Evolutionary conservation across 106 monocot species (phyloP).

Genomic region (Gastrodia elata): DNA sequence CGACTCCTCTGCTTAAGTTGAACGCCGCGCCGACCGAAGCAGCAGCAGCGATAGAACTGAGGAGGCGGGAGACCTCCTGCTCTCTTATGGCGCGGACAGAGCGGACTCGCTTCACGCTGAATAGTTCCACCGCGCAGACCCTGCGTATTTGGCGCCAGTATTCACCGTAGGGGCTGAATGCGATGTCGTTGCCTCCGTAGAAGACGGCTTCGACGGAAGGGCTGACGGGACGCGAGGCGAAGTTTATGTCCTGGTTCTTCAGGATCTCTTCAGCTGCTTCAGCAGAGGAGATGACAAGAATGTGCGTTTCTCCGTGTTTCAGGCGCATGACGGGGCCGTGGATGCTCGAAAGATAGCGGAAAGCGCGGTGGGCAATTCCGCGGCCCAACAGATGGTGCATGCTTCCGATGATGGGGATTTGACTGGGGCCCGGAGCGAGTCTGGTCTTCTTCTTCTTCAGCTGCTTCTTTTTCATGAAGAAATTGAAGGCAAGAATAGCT

Average conservation of each 20-base stretch:
- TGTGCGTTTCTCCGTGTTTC: conserved; percentile 7
- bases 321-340: conserved; percentile 17
- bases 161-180: conserved; percentile 9
- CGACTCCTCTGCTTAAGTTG: neutral
- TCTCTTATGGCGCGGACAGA: neutral
- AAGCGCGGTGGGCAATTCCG: neutral
- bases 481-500: too few relatives aligned
- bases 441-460: too few relatives aligned
- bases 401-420: conserved; percentile 19
- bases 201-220: neutral
- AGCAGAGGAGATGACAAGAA: conserved; percentile 15
- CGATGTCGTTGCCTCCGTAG: conserved; percentile 13
- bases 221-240: conserved; percentile 5
- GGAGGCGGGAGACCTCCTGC: conserved; percentile 1
- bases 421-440: conserved; percentile 10
- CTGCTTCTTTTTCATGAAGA: too few relatives aligned
- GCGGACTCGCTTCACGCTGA: neutral
- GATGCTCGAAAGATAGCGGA: conserved; percentile 2
- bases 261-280: conserved; percentile 2
- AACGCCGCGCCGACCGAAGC: neutral
- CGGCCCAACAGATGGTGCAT: conserved; percentile 8
- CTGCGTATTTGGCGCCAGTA: conserved; percentile 13
- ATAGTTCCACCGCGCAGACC: neutral
- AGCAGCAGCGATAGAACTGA: neutral
- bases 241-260: conserved; percentile 11